Evolutionary conservation across 108 stramenopile species (phyloP).

Genomic region (Chaetoceros muelleri): DNA sequence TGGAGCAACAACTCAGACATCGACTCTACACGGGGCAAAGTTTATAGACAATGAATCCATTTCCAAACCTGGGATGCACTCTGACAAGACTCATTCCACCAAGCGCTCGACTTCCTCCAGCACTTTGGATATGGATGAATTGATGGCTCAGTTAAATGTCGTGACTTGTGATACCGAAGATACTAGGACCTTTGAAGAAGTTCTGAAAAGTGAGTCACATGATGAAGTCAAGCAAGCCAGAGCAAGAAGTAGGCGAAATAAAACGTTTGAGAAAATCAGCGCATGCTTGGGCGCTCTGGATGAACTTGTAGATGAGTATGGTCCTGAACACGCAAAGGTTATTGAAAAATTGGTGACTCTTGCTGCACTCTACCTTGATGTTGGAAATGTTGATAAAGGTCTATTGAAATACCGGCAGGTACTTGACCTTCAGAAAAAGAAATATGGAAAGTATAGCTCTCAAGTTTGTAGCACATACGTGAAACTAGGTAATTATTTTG

Average conservation of each 20-base stretch:
- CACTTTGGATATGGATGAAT: neutral
- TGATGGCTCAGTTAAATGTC: neutral
- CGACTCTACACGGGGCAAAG: neutral
- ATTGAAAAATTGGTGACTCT: neutral
- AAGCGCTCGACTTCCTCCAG: neutral
- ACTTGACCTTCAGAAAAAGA: neutral
- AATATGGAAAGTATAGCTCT: neutral
- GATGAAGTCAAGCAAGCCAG: neutral
- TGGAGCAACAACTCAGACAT: neutral
- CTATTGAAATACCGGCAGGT: neutral
- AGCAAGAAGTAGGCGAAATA: neutral
- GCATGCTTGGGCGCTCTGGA: neutral
- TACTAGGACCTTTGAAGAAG: neutral
- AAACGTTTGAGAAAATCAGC: neutral
- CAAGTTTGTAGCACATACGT: neutral
- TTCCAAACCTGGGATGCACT: neutral
- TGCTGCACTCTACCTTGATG: neutral
- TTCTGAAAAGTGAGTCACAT: neutral
- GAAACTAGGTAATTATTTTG: neutral
- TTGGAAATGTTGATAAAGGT: neutral
- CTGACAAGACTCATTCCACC: neutral
- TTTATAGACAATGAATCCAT: neutral
- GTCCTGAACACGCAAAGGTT: neutral
- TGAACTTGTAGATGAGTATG: neutral
- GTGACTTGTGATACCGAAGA: neutral